phyloP scores from a whole-genome alignment of 1,284 basidiomycete genomes.

The Salmacisia buchloeana region DNA sequence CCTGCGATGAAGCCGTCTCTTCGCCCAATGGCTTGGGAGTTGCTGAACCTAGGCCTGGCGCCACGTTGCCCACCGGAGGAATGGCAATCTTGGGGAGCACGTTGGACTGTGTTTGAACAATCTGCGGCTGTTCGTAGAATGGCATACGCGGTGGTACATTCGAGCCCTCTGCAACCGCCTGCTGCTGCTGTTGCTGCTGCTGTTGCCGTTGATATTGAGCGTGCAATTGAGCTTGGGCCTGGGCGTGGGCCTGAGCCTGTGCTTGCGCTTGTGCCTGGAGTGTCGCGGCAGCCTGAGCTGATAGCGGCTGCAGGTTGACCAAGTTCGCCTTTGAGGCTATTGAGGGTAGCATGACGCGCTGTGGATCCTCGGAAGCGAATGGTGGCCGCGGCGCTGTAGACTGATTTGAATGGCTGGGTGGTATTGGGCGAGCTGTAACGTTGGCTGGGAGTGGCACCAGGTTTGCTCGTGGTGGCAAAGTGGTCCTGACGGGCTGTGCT shows the following conservation, averaged over 20 bases:
- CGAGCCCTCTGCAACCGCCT: slow-evolving; percentile 14
- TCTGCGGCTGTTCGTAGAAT: slow-evolving; percentile 14
- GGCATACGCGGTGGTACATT: slow-evolving; percentile 14
- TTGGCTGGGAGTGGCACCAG: neutral
- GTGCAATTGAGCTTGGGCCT: neutral
- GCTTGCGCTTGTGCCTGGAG: neutral
- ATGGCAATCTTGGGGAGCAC: neutral
- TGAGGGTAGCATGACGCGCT: neutral
- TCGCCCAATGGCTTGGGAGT: neutral
- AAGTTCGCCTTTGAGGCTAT: no score
- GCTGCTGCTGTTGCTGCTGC: slow-evolving; percentile 34
- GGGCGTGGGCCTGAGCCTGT: slow-evolving; percentile 9
- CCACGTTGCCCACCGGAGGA: neutral
- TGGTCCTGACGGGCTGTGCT: neutral
- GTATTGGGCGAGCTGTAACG: neutral
- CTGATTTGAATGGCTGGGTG: neutral
- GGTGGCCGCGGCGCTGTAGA: neutral
- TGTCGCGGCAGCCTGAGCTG: slow-evolving; percentile 52
- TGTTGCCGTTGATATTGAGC: slow-evolving; percentile 14
- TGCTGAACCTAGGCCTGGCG: neutral
- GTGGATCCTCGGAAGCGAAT: neutral
- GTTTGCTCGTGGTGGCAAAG: neutral
- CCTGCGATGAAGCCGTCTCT: neutral
- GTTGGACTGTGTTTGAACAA: neutral
- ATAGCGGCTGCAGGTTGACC: slow-evolving; percentile 32